A percentile compares a stretch with the other conserved stretches of the same genome.
Conservation (phyloP, 768 basidiomycete species). For the Xerocomellus chrysenteron region DNA sequence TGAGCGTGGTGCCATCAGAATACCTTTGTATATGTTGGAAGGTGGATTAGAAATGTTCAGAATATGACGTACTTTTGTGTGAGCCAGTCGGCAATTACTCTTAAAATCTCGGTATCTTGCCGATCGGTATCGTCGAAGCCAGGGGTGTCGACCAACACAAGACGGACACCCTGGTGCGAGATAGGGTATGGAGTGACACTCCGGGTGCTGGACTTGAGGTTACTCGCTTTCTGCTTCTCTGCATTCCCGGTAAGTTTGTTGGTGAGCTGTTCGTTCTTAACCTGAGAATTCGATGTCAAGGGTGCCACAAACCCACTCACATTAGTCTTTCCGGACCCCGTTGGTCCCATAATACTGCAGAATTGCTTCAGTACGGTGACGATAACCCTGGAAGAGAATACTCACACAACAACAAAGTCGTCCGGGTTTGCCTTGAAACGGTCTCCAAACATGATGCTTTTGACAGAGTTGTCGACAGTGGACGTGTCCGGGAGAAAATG, state of each 20-base stretch:
- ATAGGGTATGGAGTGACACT: constrained; percentile 3
- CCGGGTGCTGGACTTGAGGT: constrained; percentile 14
- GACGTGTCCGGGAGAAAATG: not conserved
- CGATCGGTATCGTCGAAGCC: constrained; percentile 23
- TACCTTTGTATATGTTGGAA: constrained; percentile 3
- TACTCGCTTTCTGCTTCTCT: not conserved
- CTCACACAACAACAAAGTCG: constrained; percentile 18
- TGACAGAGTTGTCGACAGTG: not conserved
- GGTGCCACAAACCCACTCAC: constrained; percentile 3
- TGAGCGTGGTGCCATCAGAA: not conserved
- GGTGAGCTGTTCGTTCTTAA: constrained; percentile 8
- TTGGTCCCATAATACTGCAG: constrained; percentile 23
- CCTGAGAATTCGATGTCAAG: not conserved
- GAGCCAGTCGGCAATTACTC: constrained; percentile 17
- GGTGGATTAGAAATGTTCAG: not conserved
- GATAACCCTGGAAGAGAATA: not conserved
- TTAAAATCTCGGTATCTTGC: constrained; percentile 10
- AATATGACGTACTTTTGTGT: constrained; percentile 11
- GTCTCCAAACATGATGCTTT: not conserved
- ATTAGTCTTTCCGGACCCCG: constrained; percentile 25
- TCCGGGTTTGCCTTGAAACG: constrained; percentile 7
- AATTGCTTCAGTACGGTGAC: not conserved
- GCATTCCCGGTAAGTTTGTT: constrained; percentile 7
- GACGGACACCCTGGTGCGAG: not conserved
- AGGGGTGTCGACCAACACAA: constrained; percentile 23